Conservation (phyloP, 2,329 filamentous ascomycete genomes). For the Fusarium sp. region DNA sequence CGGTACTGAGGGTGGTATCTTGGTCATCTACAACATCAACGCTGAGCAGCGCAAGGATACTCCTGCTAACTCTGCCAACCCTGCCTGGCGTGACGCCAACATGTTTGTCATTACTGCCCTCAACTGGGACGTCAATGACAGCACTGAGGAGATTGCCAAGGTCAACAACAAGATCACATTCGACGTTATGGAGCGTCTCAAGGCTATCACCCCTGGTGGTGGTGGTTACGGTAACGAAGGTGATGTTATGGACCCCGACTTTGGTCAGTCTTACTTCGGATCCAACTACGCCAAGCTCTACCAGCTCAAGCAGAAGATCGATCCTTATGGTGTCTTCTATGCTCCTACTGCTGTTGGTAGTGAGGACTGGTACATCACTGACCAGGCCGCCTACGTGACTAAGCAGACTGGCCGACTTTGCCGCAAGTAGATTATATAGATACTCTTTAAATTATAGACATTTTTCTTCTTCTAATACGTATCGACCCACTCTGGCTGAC, state of each 20-base stretch:
- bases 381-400: constrained; percentile 30
- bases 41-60: constrained; percentile 42
- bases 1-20: constrained; percentile 19
- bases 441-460: background rate
- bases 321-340: constrained; percentile 56
- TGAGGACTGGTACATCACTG: constrained; percentile 54
- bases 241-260: constrained; percentile 56
- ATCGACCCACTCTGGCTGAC: no score
- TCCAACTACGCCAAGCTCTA: constrained; percentile 55
- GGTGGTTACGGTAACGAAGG: constrained; percentile 54
- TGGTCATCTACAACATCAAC: constrained; percentile 42
- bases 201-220: constrained; percentile 44
- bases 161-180: constrained; percentile 49
- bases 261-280: constrained; percentile 57
- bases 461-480: background rate
- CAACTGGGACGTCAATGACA: constrained; percentile 41
- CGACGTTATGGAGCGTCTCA: constrained; percentile 42
- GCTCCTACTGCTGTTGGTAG: constrained; percentile 56
- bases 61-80: constrained; percentile 57
- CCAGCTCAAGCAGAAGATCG: constrained; percentile 54
- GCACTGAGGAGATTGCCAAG: constrained; percentile 36
- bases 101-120: constrained; percentile 53
- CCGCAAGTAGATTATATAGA: constrained; percentile 21
- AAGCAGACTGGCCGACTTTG: constrained; percentile 40
- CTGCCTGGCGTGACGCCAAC: constrained; percentile 59